These are phyloP conservation scores for Priceomyces fermenticarens DNA, from an alignment of 805 yeast genomes.

Conservation along the genomic window DNA sequence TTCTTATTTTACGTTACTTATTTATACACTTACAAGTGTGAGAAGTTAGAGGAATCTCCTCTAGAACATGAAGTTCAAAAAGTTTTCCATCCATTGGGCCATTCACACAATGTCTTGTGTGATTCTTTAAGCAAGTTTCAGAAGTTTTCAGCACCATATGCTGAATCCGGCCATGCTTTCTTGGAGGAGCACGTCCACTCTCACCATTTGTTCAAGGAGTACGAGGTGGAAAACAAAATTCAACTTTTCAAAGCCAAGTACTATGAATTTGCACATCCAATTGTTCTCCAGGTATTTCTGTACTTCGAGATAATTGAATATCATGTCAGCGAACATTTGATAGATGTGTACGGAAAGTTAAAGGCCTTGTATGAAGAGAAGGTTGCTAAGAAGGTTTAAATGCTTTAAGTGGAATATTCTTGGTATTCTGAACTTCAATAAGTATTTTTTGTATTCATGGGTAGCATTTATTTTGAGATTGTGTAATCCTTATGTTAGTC, in stretches of 20 bases:
- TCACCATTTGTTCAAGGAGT: conserved; percentile 31
- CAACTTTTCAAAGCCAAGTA: conserved; percentile 18
- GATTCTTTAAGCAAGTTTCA: conserved; percentile 28
- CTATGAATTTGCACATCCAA: conserved; percentile 26
- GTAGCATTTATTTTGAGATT: too few species aligned
- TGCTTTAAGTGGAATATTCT: not conserved
- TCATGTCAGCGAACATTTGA: conserved; percentile 23
- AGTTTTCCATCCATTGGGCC: conserved; percentile 37
- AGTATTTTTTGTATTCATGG: too few species aligned
- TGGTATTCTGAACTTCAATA: not conserved
- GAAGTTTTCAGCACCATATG: conserved; percentile 28
- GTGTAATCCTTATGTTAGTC: too few species aligned
- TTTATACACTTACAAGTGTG: conserved; percentile 40
- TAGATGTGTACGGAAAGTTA: conserved; percentile 16
- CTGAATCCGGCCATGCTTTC: conserved; percentile 20
- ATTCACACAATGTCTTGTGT: conserved; percentile 35
- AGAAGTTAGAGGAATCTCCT: conserved; percentile 22
- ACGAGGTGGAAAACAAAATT: conserved; percentile 28
- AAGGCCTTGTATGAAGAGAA: conserved; percentile 5
- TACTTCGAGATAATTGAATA: conserved; percentile 32
- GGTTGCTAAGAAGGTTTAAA: conserved; percentile 1
- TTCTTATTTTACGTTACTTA: conserved; percentile 33
- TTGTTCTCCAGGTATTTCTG: conserved; percentile 29
- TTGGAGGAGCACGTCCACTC: conserved; percentile 37
- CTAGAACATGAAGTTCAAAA: conserved; percentile 28